Conservation (phyloP, 352 stramenopile species). For the Salisapilia sapeloensis region DNA sequence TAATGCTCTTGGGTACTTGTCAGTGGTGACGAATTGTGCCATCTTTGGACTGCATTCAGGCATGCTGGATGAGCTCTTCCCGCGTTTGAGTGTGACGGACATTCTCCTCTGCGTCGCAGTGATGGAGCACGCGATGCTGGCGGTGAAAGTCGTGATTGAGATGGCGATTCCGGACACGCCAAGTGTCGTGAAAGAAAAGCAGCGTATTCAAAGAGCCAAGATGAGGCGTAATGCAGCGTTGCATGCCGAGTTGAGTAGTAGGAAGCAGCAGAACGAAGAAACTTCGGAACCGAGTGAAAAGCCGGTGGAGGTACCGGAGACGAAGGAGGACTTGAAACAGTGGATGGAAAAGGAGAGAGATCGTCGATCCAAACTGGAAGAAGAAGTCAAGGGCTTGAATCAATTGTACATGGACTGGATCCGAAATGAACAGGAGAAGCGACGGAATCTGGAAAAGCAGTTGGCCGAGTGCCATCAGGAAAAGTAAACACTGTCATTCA, state of each 20-base stretch:
- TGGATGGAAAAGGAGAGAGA: conserved; percentile 60
- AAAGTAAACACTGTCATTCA: too few relatives aligned
- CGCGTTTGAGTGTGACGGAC: conserved; percentile 34
- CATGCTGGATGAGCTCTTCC: conserved; percentile 54
- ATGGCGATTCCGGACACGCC: conserved; percentile 60
- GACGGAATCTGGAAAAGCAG: conserved; percentile 42
- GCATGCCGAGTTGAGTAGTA: conserved; percentile 48
- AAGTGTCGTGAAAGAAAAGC: conserved; percentile 31
- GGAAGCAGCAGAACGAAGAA: conserved; percentile 12
- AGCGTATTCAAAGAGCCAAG: conserved; percentile 39
- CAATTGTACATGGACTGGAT: conserved; percentile 77
- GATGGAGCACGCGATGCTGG: conserved; percentile 71
- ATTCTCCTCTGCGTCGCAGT: conserved; percentile 30
- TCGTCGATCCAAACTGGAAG: conserved; percentile 47
- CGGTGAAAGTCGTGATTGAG: conserved; percentile 63
- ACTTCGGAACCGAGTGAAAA: conserved; percentile 3
- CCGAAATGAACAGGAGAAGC: conserved; percentile 59
- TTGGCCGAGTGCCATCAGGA: conserved; percentile 21
- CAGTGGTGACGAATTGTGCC: conserved; percentile 89
- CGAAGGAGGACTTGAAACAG: conserved; percentile 31
- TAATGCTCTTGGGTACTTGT: conserved; percentile 81
- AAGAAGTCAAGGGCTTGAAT: conserved; percentile 65
- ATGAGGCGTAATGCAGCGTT: conserved; percentile 61
- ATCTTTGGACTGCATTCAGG: conserved; percentile 86
- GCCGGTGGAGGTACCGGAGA: conserved; percentile 7